Evolutionary conservation across 768 basidiomycete genomes (phyloP).

Genomic region (Podaxis sp.): DNA sequence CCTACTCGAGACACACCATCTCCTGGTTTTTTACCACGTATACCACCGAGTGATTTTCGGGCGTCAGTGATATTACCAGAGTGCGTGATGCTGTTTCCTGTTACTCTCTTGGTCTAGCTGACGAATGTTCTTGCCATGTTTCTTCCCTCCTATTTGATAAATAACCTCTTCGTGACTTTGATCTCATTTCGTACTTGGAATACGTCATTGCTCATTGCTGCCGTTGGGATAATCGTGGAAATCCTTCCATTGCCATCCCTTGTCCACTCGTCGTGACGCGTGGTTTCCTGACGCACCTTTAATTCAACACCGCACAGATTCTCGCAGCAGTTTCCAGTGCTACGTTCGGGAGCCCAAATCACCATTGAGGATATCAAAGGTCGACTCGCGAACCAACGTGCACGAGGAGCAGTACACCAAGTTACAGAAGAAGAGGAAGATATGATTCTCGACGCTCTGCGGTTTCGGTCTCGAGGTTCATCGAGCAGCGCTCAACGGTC

Average conservation of each 20-base stretch:
- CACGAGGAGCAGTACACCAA: constrained; percentile 61
- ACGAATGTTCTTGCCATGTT: background rate
- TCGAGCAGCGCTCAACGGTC: constrained; percentile 27
- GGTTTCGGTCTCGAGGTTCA: constrained; percentile 35
- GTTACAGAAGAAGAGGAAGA: constrained; percentile 83
- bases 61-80: constrained; percentile 84
- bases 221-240: constrained; percentile 9
- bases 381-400: constrained; percentile 75
- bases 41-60: constrained; percentile 80
- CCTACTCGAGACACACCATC: background rate
- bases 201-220: constrained; percentile 14
- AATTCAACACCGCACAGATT: constrained; percentile 44
- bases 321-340: constrained; percentile 77
- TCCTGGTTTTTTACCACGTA: constrained; percentile 38
- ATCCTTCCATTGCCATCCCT: constrained; percentile 12
- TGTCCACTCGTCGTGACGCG: constrained; percentile 9
- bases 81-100: constrained; percentile 49
- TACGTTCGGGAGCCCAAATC: constrained; percentile 68
- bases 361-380: constrained; percentile 61
- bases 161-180: background rate
- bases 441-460: constrained; percentile 75
- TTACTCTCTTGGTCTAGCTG: background rate
- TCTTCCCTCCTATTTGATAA: constrained; percentile 4
- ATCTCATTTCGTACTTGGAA: constrained; percentile 15
- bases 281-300: background rate